Evolutionary conservation across 495 filamentous ascomycete genomes (phyloP).

Genomic region (Tuber melanosporum): DNA sequence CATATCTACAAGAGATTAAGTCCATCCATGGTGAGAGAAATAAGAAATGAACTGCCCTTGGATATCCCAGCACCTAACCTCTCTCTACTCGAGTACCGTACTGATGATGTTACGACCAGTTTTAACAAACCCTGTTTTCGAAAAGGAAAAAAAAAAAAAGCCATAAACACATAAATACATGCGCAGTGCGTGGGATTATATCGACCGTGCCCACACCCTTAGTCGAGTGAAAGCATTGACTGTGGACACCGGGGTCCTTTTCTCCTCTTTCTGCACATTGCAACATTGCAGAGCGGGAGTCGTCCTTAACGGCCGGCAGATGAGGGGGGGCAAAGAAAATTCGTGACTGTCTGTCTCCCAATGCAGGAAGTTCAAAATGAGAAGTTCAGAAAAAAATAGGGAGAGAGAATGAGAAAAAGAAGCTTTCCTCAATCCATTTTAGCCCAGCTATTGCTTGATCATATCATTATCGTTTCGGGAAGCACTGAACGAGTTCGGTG

Average conservation of each 20-base stretch:
- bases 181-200: not conserved
- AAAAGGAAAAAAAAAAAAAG: not conserved
- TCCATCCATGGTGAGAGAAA: not conserved
- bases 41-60: not conserved
- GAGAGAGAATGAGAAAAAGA: not conserved
- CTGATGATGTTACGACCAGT: not conserved
- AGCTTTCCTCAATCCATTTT: not conserved
- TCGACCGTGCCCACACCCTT: not conserved
- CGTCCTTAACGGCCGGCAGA: not conserved
- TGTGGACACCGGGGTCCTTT: not conserved
- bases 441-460: not conserved
- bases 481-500: not conserved
- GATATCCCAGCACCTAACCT: not conserved
- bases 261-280: not conserved
- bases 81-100: not conserved
- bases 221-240: not conserved
- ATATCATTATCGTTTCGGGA: not conserved
- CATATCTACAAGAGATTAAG: not conserved
- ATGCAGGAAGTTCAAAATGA: not conserved
- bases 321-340: not conserved
- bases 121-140: not conserved
- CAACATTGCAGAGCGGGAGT: conserved; percentile 2
- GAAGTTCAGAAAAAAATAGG: not conserved
- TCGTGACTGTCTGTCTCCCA: conserved; percentile 2
- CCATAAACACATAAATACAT: not conserved